These are phyloP conservation scores for Lipomyces japonicus DNA, from an alignment of 805 yeast genomes.

Conservation along the genomic window DNA sequence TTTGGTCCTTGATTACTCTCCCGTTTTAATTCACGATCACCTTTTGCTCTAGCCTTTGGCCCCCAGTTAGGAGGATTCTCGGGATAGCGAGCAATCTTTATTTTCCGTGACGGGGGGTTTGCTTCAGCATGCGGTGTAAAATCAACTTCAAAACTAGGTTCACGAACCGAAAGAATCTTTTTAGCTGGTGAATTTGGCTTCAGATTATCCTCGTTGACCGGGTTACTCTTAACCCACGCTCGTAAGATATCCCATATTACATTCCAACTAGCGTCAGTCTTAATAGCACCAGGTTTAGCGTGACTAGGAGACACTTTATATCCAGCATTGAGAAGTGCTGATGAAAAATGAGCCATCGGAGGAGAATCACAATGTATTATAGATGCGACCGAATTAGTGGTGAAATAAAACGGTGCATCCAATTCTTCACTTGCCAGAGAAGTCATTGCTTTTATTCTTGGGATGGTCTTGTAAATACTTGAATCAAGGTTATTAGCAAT, in stretches of 20 bases:
- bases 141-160: constrained; percentile 38
- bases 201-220: constrained; percentile 38
- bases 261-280: constrained; percentile 86
- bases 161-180: constrained; percentile 32
- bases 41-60: constrained; percentile 74
- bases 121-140: constrained; percentile 61
- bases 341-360: constrained; percentile 62
- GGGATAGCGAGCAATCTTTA: constrained; percentile 83
- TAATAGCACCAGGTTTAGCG: constrained; percentile 77
- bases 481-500: constrained; percentile 50
- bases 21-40: constrained; percentile 8
- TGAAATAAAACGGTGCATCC: constrained; percentile 72
- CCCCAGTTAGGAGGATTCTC: constrained; percentile 98
- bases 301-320: constrained; percentile 82
- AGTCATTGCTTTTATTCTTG: constrained; percentile 88
- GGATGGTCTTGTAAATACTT: constrained; percentile 67
- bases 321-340: constrained; percentile 83
- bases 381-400: constrained; percentile 71
- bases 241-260: constrained; percentile 69
- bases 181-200: constrained; percentile 37
- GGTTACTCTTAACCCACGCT: constrained; percentile 52
- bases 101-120: constrained; percentile 58
- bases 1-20: constrained; percentile 3
- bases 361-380: constrained; percentile 80
- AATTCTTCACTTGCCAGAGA: constrained; percentile 77